Evolutionary conservation across 257 asterid genomes (phyloP), one percentile per base, ranked within the genome.

Genomic region (Plantago elongata): DNA sequence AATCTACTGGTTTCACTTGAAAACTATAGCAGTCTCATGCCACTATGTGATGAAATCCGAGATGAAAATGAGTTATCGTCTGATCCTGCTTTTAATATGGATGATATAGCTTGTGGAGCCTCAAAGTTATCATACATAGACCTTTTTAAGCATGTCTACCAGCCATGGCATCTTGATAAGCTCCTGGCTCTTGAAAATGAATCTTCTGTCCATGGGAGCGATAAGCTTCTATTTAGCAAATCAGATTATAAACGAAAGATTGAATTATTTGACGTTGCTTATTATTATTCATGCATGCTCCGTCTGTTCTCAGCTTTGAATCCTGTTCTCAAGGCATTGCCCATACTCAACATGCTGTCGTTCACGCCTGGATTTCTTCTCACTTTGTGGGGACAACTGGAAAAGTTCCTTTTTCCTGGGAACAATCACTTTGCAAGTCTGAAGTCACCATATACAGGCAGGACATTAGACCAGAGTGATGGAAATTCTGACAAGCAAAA

Each of bases 321-420:
- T 77, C 95, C 95, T 22, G 75, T 74, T 72, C 77, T 74, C 70
- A 89, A 89, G 69, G 74, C 99, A 9, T 74, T 92, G 71, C 97
- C 98, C 30, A 81, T 92, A 63, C 97, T 92, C 72, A 92, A 92
- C 75, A 81, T 92, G 92, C 71, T 92, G 64, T 80, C 99, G 5
- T 92, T 92, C 81, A 77, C 99, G 69, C 97, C 97, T 57, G 96
- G 98, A 45, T 92, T 92, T 81, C 84, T 92, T 62, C 45, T 67
- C 55, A 79, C 75, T 66, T 74, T 92, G 74, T 92, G 95, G 97
- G 87, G 64, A 67, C 82, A 79, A 70, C 67, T 92, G 46, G 91
- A 92, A 68, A 79, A 76, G 55, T 69, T 65, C 61, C 78, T 89
- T 59, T 84, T 84, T 68, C 83, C 70, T 51, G 75, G 69, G 57